Conservation (phyloP, 257 asterid species). For the Solanum piurae region DNA sequence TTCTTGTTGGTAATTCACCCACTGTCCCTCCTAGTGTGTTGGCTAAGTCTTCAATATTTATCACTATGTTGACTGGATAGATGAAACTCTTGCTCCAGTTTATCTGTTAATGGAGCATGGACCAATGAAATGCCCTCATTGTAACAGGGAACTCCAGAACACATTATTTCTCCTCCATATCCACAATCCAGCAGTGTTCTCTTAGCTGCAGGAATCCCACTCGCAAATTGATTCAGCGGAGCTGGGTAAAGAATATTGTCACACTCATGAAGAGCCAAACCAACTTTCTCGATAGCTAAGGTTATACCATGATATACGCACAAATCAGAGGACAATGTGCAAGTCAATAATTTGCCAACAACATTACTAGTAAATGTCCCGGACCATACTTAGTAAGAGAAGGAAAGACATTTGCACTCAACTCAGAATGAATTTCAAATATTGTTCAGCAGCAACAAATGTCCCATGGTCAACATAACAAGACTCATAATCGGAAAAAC, state of each 20-base stretch:
- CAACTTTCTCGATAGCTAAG: constrained; percentile 70
- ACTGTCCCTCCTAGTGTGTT: no score
- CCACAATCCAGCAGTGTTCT: constrained; percentile 87
- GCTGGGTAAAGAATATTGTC: constrained; percentile 28
- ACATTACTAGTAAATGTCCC: constrained; percentile 42
- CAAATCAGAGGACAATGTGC: constrained; percentile 80
- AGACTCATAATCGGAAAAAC: not conserved
- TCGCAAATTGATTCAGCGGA: constrained; percentile 49
- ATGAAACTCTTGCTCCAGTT: not conserved
- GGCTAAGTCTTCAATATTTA: no score
- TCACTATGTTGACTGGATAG: no score
- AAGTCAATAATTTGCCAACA: constrained; percentile 55
- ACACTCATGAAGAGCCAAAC: constrained; percentile 56
- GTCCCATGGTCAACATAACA: not conserved
- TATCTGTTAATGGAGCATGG: constrained; percentile 39
- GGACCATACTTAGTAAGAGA: constrained; percentile 71
- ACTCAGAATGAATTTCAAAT: not conserved
- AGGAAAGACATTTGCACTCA: constrained; percentile 52
- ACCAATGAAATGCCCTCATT: constrained; percentile 57
- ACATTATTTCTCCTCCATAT: constrained; percentile 89
- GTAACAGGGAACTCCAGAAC: constrained; percentile 73
- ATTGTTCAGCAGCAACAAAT: not conserved
- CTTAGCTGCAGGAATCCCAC: constrained; percentile 76
- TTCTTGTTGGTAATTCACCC: no score
- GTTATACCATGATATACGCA: constrained; percentile 92